phyloP scores from a whole-genome alignment of 164 flowering plant species.

The Magnolia sinica region DNA sequence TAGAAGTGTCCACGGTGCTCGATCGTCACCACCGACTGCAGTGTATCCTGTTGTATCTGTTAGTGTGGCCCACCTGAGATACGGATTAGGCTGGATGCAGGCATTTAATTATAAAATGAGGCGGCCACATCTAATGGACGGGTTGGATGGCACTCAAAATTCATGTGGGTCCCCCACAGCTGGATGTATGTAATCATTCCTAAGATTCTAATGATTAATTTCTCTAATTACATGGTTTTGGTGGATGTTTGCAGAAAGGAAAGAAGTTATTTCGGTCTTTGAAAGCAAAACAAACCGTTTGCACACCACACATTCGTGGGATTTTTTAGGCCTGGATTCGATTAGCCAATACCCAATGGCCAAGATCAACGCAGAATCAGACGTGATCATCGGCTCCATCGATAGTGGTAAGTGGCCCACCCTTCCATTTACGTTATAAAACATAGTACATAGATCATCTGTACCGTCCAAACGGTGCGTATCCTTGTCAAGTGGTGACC shows the following conservation, averaged over 20 bases:
- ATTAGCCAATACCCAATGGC: slow-evolving; percentile 14
- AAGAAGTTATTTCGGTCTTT: slow-evolving; percentile 43
- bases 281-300: slow-evolving; percentile 33
- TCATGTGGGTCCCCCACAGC: too few species aligned
- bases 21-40: too few species aligned
- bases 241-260: slow-evolving; percentile 29
- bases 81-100: too few species aligned
- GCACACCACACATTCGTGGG: slow-evolving; percentile 61
- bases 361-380: slow-evolving; percentile 13
- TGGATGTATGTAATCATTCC: too few species aligned
- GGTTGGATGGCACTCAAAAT: too few species aligned
- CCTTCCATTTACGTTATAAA: not conserved
- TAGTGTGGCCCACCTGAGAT: too few species aligned
- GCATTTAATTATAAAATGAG: too few species aligned
- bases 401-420: slow-evolving; percentile 36
- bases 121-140: too few species aligned
- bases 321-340: slow-evolving; percentile 36
- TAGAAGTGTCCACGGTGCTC: too few species aligned
- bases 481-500: too few species aligned
- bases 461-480: not conserved
- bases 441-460: not conserved
- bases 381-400: slow-evolving; percentile 44
- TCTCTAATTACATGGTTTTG: not conserved
- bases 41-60: too few species aligned
- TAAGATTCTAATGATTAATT: too few species aligned